These are phyloP conservation scores for Trametopsis cervina DNA, from an alignment of 768 basidiomycete genomes.

Conservation along the genomic window DNA sequence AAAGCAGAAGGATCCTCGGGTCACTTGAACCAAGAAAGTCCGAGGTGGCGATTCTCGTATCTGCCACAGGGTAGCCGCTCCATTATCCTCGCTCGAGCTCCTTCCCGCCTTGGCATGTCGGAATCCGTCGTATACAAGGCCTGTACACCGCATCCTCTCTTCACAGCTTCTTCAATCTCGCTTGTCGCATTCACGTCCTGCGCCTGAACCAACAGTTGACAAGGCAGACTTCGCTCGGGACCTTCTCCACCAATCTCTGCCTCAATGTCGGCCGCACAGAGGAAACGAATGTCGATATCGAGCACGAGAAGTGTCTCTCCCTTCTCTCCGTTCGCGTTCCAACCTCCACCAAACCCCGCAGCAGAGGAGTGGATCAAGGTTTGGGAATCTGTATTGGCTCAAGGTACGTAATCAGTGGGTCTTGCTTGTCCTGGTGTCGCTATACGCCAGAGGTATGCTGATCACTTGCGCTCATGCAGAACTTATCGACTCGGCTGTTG, in stretches of 20 bases:
- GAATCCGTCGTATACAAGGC: too few relatives aligned
- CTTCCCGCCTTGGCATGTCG: neutral
- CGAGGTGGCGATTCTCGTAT: too few relatives aligned
- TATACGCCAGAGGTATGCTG: too few relatives aligned
- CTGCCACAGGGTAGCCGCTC: neutral
- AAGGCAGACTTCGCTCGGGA: too few relatives aligned
- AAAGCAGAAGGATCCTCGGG: neutral
- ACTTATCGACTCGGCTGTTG: slow-evolving; percentile 62
- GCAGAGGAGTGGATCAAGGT: slow-evolving; percentile 47
- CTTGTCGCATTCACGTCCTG: too few relatives aligned
- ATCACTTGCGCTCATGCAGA: slow-evolving; percentile 34
- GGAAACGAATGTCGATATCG: slow-evolving; percentile 26
- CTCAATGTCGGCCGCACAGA: slow-evolving; percentile 21
- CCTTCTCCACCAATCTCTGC: too few relatives aligned
- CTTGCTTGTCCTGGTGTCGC: neutral
- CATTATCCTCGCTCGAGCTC: neutral
- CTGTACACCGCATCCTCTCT: too few relatives aligned
- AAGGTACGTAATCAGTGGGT: slow-evolving; percentile 38
- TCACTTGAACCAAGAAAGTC: neutral
- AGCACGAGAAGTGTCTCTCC: slow-evolving; percentile 23
- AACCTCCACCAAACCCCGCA: slow-evolving; percentile 24
- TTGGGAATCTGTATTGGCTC: slow-evolving; percentile 51
- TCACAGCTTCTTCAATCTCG: too few relatives aligned
- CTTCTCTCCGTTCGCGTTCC: slow-evolving; percentile 18
- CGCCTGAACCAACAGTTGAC: too few relatives aligned